These are phyloP conservation scores for Hypoxylon sp. DNA, from an alignment of 2,329 filamentous ascomycete genomes.

Conservation along the genomic window DNA sequence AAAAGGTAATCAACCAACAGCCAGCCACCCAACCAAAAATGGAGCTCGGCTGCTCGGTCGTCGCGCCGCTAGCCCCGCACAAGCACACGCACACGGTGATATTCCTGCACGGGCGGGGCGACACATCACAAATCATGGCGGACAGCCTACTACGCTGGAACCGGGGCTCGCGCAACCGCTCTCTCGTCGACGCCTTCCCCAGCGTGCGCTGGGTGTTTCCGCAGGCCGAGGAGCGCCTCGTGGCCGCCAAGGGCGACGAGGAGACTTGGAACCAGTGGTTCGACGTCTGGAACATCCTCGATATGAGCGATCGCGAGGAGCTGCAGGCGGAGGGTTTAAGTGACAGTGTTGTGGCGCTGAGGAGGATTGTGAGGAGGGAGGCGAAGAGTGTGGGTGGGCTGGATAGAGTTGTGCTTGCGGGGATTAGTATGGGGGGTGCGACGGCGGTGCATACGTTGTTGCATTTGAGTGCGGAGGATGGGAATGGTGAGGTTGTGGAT, in stretches of 20 bases:
- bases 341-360: constrained; percentile 56
- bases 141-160: constrained; percentile 52
- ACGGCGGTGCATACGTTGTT: constrained; percentile 53
- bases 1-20: neutral
- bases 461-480: constrained; percentile 33
- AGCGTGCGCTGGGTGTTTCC: constrained; percentile 66
- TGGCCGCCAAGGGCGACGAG: constrained; percentile 49
- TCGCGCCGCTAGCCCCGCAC: constrained; percentile 49
- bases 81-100: constrained; percentile 63
- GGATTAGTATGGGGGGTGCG: constrained; percentile 64
- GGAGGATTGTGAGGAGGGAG: constrained; percentile 55
- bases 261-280: constrained; percentile 64
- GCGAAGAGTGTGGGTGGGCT: constrained; percentile 56
- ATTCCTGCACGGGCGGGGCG: constrained; percentile 63
- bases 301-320: constrained; percentile 60
- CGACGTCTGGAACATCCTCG: constrained; percentile 62
- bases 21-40: constrained; percentile 14
- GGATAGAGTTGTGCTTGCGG: constrained; percentile 60
- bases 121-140: constrained; percentile 56
- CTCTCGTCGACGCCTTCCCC: constrained; percentile 59
- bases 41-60: constrained; percentile 44
- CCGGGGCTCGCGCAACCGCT: constrained; percentile 52
- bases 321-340: constrained; percentile 60
- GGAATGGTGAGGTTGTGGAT: constrained; percentile 31
- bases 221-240: constrained; percentile 56